A percentile compares a stretch with the other conserved stretches of the same genome.
Evolutionary conservation across 768 basidiomycete species (phyloP).

Genomic region (Termitomyces sp.): DNA sequence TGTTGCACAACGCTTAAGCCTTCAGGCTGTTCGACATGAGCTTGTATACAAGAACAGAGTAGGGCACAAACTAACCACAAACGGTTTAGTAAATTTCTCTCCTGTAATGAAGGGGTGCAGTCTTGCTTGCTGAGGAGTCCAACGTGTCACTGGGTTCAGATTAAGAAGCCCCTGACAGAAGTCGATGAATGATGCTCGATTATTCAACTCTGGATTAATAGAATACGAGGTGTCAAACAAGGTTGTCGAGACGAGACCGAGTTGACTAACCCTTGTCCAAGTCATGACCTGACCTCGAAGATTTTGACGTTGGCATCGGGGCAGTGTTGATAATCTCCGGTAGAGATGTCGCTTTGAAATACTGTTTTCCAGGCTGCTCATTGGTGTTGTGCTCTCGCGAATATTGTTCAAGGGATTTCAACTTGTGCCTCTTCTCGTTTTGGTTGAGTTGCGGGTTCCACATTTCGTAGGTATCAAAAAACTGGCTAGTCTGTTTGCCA

Average conservation of each 20-base stretch:
- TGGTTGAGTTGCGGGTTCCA: conserved; percentile 60
- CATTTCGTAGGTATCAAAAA: conserved; percentile 76
- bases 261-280: conserved; percentile 75
- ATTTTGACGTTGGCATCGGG: conserved; percentile 85
- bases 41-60: conserved; percentile 5
- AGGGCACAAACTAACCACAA: conserved; percentile 50
- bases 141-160: conserved; percentile 90
- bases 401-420: conserved; percentile 94
- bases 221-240: not conserved
- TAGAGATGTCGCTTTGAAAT: conserved; percentile 90
- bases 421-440: conserved; percentile 76
- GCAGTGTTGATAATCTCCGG: conserved; percentile 96
- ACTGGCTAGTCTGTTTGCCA: conserved; percentile 92
- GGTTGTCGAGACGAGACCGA: conserved; percentile 2
- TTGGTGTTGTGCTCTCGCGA: conserved; percentile 91
- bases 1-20: conserved; percentile 31
- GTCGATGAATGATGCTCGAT: conserved; percentile 93
- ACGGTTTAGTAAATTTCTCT: conserved; percentile 89
- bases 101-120: conserved; percentile 98
- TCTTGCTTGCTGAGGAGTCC: conserved; percentile 96
- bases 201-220: conserved; percentile 71
- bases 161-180: conserved; percentile 94
- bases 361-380: conserved; percentile 98
- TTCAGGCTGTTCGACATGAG: conserved; percentile 40
- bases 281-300: conserved; percentile 70